Evolutionary conservation across 2,329 filamentous ascomycete species (phyloP).

Genomic region (Metarhizium guizhouense): DNA sequence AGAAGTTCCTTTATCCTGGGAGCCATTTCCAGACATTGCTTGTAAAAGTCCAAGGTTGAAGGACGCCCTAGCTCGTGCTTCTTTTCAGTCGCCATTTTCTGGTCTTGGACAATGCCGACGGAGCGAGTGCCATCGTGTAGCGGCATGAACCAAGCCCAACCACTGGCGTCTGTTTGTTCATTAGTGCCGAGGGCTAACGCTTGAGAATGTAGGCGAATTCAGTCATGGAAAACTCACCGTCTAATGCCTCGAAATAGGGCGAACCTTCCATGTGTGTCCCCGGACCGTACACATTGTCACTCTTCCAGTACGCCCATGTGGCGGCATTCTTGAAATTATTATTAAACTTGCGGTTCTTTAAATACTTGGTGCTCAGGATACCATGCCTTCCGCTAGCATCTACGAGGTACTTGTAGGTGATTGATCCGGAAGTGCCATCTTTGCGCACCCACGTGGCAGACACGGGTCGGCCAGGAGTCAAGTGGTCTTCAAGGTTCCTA

Average conservation of each 20-base stretch:
- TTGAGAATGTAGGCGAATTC: no score
- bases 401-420: constrained; percentile 37
- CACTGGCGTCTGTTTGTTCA: constrained; percentile 29
- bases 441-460: constrained; percentile 26
- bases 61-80: constrained; percentile 16
- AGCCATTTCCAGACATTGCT: constrained; percentile 21
- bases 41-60: constrained; percentile 23
- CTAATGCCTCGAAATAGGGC: constrained; percentile 36
- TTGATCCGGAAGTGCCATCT: constrained; percentile 26
- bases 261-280: constrained; percentile 25
- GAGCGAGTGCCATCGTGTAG: constrained; percentile 36
- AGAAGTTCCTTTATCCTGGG: constrained; percentile 23
- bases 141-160: constrained; percentile 42
- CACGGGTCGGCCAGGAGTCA: constrained; percentile 19
- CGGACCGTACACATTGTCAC: constrained; percentile 19
- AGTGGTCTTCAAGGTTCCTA: not conserved
- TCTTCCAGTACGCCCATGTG: constrained; percentile 39
- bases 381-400: constrained; percentile 39
- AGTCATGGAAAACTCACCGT: constrained; percentile 8
- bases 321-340: constrained; percentile 39
- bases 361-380: constrained; percentile 36
- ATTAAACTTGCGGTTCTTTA: constrained; percentile 38
- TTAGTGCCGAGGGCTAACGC: no score
- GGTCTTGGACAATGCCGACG: constrained; percentile 32
- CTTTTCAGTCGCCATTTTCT: constrained; percentile 24